Evolutionary conservation across 805 yeast genomes (phyloP).

Genomic region (Saturnispora hagleri): DNA sequence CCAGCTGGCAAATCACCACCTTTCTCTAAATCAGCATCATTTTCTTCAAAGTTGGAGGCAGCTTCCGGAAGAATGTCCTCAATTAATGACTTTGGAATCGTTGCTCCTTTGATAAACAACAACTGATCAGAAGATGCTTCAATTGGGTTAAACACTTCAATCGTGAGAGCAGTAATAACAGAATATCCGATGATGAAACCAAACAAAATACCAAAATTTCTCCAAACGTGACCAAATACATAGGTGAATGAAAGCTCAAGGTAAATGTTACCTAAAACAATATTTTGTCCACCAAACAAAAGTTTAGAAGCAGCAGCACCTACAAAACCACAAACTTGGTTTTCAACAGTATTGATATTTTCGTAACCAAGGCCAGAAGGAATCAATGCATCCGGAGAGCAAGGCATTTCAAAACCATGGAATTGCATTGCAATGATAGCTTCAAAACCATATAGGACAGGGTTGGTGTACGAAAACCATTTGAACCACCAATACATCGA

Average conservation of each 20-base stretch:
- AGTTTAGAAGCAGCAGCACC: slow-evolving; percentile 34
- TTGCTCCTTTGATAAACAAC: slow-evolving; percentile 22
- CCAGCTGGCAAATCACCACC: slow-evolving; percentile 25
- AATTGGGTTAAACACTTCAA: slow-evolving; percentile 25
- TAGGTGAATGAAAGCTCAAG: slow-evolving; percentile 39
- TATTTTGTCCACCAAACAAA: slow-evolving; percentile 20
- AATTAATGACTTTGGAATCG: slow-evolving; percentile 20
- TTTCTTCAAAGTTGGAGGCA: neutral
- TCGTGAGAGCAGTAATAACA: slow-evolving; percentile 20
- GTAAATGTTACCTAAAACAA: slow-evolving; percentile 46
- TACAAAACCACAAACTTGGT: slow-evolving; percentile 41
- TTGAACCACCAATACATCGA: slow-evolving; percentile 56
- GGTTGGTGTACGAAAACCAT: slow-evolving; percentile 44
- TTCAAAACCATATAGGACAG: slow-evolving; percentile 42
- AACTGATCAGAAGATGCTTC: slow-evolving; percentile 28
- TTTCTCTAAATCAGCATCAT: slow-evolving; percentile 12
- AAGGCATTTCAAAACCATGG: slow-evolving; percentile 42
- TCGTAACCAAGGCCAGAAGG: slow-evolving; percentile 51
- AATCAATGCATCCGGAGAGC: slow-evolving; percentile 34
- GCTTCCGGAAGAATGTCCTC: slow-evolving; percentile 20
- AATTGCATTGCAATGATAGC: slow-evolving; percentile 50
- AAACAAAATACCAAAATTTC: slow-evolving; percentile 54
- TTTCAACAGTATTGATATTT: slow-evolving; percentile 25
- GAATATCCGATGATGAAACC: slow-evolving; percentile 35
- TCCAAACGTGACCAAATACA: slow-evolving; percentile 58